phyloP scores from a whole-genome alignment of 164 flowering plant species.

The Stephania japonica region DNA sequence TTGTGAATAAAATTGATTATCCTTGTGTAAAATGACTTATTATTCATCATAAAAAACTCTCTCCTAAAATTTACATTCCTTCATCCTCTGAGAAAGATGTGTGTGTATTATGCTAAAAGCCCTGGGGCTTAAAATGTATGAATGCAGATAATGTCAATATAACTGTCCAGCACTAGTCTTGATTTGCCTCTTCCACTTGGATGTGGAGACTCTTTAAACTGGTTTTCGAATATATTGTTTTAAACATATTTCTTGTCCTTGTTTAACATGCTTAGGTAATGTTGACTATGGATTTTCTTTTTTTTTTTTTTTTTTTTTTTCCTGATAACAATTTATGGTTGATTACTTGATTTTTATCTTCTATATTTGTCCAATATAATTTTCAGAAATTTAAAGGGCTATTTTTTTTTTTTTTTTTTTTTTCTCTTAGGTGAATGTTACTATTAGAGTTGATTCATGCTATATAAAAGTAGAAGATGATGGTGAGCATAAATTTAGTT shows the following conservation, averaged over 20 bases:
- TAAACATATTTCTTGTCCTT: neutral
- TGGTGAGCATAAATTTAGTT: constrained; percentile 44
- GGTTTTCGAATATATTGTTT: neutral
- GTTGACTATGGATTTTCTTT: too few species aligned
- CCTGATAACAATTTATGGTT: too few species aligned
- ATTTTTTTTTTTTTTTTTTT: neutral
- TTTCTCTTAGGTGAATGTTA: constrained; percentile 51
- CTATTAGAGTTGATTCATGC: constrained; percentile 47
- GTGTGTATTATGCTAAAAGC: too few species aligned
- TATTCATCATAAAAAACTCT: too few species aligned
- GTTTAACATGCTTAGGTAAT: neutral
- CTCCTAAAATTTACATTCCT: too few species aligned
- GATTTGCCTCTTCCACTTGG: neutral
- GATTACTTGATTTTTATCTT: too few species aligned
- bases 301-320: too few species aligned
- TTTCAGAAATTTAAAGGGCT: neutral
- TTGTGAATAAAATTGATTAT: too few species aligned
- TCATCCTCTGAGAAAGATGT: too few species aligned
- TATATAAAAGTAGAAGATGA: constrained; percentile 75
- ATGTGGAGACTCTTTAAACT: neutral
- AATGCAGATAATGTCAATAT: too few species aligned
- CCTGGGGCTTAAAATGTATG: too few species aligned
- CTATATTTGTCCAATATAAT: neutral
- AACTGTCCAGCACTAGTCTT: neutral
- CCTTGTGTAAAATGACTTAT: too few species aligned